Evolutionary conservation across 192 early-diverging fungal species (phyloP), one percentile per base, ranked within the genome.

Genomic region (Nowakowskiella sp.): DNA sequence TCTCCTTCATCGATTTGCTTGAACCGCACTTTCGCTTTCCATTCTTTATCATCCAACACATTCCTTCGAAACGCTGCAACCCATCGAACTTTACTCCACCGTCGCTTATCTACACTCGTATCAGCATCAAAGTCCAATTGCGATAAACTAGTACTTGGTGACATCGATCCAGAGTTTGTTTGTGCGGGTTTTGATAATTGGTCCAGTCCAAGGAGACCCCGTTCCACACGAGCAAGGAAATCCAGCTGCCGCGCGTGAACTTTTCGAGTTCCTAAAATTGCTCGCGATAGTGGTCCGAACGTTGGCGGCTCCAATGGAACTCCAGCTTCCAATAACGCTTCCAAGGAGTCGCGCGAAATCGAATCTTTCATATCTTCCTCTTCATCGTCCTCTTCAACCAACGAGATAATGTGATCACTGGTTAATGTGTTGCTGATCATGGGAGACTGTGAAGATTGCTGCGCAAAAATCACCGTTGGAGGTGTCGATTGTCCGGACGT

Each of bases 51-150:
- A 7, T 51, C 49, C 8, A 51, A 6, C 32, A 51, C 49, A 42
- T 51, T 6, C 6, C 32, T 30, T 7, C 49, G 49, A 7, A 51
- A 7, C 6, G 32, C 49, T 7, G 49, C 49, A 6, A 51, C 32
- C 49, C 49, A 51, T 7, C 49, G 24, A 21, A 43, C 49, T 44
- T 51, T 51, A 7, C 9, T 16, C 49, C 49, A 51, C 6, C 49
- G 49, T 42, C 48, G 36, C 36, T 39, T 39, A 19, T 19, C 19
- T 19, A 13, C 36, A 19, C 13, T 13, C 36, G 36, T 19, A 19
- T 39, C 36, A 19, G 13, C 36, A 19, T 39, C 19, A 19, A 39
- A 19, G 13, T 13, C 13, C 13, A 13, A 13, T 19, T 39, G 36
- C 13, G 13, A 13, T 13, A 39, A 19, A 13, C 13, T 13, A 13